Evolutionary conservation across 495 filamentous ascomycete species (phyloP).

Genomic region (Staphylotrichum tortipilum): DNA sequence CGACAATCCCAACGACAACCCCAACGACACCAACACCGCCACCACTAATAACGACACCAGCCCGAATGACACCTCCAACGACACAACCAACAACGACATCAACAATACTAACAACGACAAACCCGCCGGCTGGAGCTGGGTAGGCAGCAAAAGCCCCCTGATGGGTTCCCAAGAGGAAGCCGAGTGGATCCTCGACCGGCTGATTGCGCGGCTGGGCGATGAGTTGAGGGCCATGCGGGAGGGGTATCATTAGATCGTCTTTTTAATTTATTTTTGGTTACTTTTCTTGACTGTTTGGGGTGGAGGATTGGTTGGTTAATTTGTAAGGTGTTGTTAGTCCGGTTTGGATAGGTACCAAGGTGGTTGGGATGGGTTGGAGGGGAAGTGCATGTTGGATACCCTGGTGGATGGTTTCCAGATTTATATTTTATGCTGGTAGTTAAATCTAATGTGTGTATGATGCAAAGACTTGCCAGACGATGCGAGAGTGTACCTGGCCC

Average conservation of each 20-base stretch:
- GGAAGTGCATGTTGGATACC: no score
- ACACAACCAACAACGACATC: neutral
- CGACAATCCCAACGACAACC: no score
- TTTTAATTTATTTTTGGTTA: no score
- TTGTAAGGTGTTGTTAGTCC: no score
- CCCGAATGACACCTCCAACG: no score
- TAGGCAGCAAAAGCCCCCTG: conserved; percentile 61
- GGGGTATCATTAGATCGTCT: neutral
- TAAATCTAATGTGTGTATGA: neutral
- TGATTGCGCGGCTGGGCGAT: conserved; percentile 46
- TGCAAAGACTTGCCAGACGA: neutral
- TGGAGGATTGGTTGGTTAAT: no score
- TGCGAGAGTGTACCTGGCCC: neutral
- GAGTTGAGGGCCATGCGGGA: conserved; percentile 35
- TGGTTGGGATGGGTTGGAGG: no score
- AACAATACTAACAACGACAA: conserved; percentile 2
- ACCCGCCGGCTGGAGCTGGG: conserved; percentile 59
- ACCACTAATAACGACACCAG: no score
- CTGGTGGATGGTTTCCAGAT: neutral
- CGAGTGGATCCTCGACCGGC: conserved; percentile 68
- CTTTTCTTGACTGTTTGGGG: no score
- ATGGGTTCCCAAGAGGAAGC: conserved; percentile 66
- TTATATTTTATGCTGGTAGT: no score
- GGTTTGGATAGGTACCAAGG: no score
- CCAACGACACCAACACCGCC: no score